These are phyloP conservation scores for Moniliophthora roreri DNA, from an alignment of 1,284 basidiomycete species.

Conservation along the genomic window DNA sequence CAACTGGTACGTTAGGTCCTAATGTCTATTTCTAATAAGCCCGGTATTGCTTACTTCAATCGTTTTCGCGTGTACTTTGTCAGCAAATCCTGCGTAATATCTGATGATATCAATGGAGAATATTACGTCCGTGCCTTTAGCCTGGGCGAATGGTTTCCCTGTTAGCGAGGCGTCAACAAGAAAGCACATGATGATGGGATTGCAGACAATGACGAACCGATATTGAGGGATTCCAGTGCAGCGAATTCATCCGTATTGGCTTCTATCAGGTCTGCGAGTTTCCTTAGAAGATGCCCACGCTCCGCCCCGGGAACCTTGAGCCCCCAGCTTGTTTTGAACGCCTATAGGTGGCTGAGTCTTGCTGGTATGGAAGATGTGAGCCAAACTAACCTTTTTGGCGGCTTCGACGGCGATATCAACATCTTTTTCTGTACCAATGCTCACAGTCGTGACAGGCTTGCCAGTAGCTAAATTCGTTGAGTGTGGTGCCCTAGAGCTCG, in stretches of 20 bases:
- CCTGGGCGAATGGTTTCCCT: conserved; percentile 31
- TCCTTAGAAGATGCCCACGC: conserved; percentile 56
- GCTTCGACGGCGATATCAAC: conserved; percentile 33
- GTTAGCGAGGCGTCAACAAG: conserved; percentile 14
- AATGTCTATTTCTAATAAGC: background rate
- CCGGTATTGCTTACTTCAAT: conserved; percentile 48
- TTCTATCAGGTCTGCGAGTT: conserved; percentile 69
- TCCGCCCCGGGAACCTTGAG: conserved; percentile 46
- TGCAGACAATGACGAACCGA: conserved; percentile 23
- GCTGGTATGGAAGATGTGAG: background rate
- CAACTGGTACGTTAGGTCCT: background rate
- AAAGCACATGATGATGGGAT: conserved; percentile 64
- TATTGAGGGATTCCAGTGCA: conserved; percentile 65
- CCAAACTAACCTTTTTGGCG: conserved; percentile 44
- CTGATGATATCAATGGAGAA: conserved; percentile 57
- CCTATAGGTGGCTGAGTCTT: conserved; percentile 24
- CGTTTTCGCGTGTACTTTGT: conserved; percentile 74
- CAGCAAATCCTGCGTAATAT: conserved; percentile 61
- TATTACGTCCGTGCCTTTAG: conserved; percentile 60
- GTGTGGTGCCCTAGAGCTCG: background rate
- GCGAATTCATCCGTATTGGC: conserved; percentile 60
- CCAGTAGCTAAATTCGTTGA: conserved; percentile 20
- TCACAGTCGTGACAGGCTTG: conserved; percentile 21
- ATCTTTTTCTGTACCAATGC: conserved; percentile 22
- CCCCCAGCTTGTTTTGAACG: conserved; percentile 64